Conservation (phyloP, 1,139 yeast species). For the Saccharomyces hybrid region DNA sequence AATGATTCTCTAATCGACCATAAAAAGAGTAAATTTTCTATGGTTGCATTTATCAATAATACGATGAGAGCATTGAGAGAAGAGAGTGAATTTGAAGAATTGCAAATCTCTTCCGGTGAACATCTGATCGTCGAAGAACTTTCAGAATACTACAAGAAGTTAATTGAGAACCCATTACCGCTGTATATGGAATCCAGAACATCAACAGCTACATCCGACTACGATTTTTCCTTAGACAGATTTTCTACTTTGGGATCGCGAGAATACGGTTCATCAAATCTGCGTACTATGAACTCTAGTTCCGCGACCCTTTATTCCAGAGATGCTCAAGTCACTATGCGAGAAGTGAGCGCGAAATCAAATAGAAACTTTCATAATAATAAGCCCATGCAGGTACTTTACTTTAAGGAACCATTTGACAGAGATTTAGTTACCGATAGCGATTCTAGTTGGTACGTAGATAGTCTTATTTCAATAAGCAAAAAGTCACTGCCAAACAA, state of each 20-base stretch:
- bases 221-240: not conserved
- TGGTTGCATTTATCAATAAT: slow-evolving; percentile 41
- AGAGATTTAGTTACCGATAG: slow-evolving; percentile 10
- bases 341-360: slow-evolving; percentile 13
- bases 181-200: not conserved
- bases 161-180: not conserved
- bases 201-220: not conserved
- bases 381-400: slow-evolving; percentile 17
- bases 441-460: slow-evolving; percentile 23
- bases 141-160: not conserved
- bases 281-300: slow-evolving; percentile 3
- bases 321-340: slow-evolving; percentile 1
- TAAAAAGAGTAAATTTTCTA: slow-evolving; percentile 24
- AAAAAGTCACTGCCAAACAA: not conserved
- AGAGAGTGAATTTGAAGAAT: slow-evolving; percentile 20
- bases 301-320: slow-evolving; percentile 1
- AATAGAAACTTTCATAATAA: slow-evolving; percentile 23
- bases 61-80: slow-evolving; percentile 40
- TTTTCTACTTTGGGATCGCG: slow-evolving; percentile 1
- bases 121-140: not conserved
- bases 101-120: slow-evolving; percentile 1
- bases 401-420: slow-evolving; percentile 21
- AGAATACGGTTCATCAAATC: not conserved
- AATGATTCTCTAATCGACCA: slow-evolving; percentile 30
- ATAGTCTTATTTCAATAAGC: slow-evolving; percentile 12